Percentiles rank a stretch among this genome's conserved stretches.
These are phyloP conservation scores for Skeletonema grethae DNA, from an alignment of 108 stramenopile species.

Conservation along the genomic window DNA sequence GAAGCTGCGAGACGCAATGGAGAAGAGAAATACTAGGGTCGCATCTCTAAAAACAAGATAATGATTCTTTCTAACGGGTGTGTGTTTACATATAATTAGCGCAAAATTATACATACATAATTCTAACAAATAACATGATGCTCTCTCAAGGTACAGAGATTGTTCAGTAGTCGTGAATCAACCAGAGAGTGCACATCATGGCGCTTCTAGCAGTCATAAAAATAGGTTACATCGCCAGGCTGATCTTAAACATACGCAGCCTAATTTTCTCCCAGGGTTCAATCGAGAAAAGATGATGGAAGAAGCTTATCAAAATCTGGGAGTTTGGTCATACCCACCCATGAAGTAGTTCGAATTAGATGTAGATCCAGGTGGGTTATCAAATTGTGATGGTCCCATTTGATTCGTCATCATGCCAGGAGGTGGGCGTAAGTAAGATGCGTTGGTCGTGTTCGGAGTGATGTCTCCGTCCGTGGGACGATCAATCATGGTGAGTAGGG, in stretches of 20 bases:
- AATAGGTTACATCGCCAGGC: background rate
- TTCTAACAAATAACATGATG: conserved; percentile 2
- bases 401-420: background rate
- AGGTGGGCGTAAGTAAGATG: background rate
- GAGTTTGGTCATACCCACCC: conserved; percentile 4
- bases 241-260: background rate
- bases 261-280: background rate
- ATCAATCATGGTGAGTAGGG: conserved; percentile 79
- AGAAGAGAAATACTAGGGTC: conserved; percentile 19
- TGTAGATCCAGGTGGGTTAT: background rate
- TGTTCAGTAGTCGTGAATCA: background rate
- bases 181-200: background rate
- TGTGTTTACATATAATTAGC: conserved; percentile 3
- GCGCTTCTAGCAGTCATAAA: conserved; percentile 7
- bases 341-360: background rate
- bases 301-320: background rate
- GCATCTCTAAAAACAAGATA: background rate
- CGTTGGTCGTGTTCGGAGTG: background rate
- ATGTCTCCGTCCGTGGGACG: conserved; percentile 14
- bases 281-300: background rate
- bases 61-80: background rate
- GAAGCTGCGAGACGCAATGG: conserved; percentile 47
- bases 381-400: background rate
- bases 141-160: conserved; percentile 1
- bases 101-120: background rate